Conservation (phyloP, 805 yeast genomes). For the Zygosaccharomyces bisporus region DNA sequence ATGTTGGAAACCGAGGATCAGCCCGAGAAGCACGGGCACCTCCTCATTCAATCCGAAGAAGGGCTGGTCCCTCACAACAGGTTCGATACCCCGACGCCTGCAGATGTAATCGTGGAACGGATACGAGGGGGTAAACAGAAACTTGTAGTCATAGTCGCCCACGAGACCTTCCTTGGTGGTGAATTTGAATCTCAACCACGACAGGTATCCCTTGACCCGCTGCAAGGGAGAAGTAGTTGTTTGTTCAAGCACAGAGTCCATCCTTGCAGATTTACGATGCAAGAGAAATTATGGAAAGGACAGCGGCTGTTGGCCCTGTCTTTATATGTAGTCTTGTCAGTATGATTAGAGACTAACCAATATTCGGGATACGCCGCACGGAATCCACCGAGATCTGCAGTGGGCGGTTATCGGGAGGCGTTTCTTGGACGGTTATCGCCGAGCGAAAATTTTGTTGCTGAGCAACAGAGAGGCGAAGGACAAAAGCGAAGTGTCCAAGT, state of each 20-base stretch:
- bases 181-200: conserved; percentile 39
- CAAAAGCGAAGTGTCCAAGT: not conserved
- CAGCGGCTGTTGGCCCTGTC: not conserved
- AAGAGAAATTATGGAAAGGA: not conserved
- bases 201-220: conserved; percentile 8
- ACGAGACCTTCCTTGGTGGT: conserved; percentile 75
- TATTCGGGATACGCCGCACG: not conserved
- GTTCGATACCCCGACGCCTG: conserved; percentile 38
- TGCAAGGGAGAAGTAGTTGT: not conserved
- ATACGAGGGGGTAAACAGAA: conserved; percentile 72
- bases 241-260: conserved; percentile 8
- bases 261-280: not conserved
- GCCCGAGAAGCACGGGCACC: conserved; percentile 76
- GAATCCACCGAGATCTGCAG: not conserved
- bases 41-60: conserved; percentile 78
- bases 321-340: not conserved
- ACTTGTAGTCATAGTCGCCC: conserved; percentile 84
- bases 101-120: conserved; percentile 49
- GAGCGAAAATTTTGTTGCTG: conserved; percentile 1
- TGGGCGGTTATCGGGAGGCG: conserved; percentile 2
- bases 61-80: conserved; percentile 51
- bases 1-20: conserved; percentile 82
- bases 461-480: not conserved
- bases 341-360: not conserved
- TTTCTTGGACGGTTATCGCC: not conserved